phyloP scores from a whole-genome alignment of 176 grass and related monocot species.

The Aegilops longissima region DNA sequence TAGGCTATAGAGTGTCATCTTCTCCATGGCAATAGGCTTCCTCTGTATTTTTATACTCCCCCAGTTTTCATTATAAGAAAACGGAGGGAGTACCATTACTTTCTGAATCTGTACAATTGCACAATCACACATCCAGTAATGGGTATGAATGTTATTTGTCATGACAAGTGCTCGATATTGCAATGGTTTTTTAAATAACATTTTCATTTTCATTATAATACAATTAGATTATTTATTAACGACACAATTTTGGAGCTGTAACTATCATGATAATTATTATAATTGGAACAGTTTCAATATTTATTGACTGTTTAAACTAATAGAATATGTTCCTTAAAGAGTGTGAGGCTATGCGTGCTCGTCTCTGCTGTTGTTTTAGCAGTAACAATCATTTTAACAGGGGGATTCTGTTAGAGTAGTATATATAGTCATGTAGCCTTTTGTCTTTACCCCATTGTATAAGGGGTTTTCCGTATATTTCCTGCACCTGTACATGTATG shows the following conservation, averaged over 20 bases:
- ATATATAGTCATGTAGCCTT: too few relatives aligned
- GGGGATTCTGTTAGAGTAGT: neutral
- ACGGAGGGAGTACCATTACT: neutral
- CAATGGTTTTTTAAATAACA: neutral
- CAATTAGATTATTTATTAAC: neutral
- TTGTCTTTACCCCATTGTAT: too few relatives aligned
- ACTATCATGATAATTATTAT: too few relatives aligned
- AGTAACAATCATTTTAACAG: neutral
- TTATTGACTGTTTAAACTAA: neutral
- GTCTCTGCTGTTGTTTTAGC: slow-evolving; percentile 7
- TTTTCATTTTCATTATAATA: neutral
- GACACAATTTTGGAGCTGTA: neutral
- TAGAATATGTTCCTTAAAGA: neutral
- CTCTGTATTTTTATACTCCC: neutral
- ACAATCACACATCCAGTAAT: neutral
- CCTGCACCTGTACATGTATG: too few relatives aligned
- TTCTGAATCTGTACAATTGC: neutral
- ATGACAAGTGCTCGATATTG: neutral
- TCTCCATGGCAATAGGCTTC: neutral
- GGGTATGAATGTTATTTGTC: neutral
- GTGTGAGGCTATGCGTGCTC: neutral
- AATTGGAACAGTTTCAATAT: neutral
- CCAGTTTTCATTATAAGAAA: too few relatives aligned
- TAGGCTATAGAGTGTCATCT: neutral
- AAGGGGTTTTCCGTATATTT: too few relatives aligned